These are phyloP conservation scores for Pholiota conissans DNA, from an alignment of 768 basidiomycete genomes.

Conservation along the genomic window DNA sequence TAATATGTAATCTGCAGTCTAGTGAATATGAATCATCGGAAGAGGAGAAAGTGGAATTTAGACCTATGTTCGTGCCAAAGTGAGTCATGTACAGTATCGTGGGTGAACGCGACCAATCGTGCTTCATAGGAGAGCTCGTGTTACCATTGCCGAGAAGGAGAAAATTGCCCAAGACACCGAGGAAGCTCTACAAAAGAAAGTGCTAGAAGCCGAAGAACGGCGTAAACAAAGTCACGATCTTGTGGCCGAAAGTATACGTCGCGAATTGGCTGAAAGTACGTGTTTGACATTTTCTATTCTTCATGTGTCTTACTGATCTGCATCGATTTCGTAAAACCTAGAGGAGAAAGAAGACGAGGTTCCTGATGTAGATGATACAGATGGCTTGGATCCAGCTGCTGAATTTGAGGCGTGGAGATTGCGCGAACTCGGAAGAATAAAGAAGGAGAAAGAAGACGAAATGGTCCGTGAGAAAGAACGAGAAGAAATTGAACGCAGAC, in stretches of 20 bases:
- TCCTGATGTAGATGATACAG: slow-evolving; percentile 93
- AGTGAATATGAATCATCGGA: slow-evolving; percentile 86
- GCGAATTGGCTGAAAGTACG: slow-evolving; percentile 91
- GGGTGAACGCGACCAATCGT: no score
- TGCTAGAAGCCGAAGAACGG: slow-evolving; percentile 77
- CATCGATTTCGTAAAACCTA: slow-evolving; percentile 26
- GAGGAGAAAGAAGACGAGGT: slow-evolving; percentile 86
- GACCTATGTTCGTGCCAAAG: slow-evolving; percentile 97
- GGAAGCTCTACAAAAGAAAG: slow-evolving; percentile 67
- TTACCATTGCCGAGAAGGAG: slow-evolving; percentile 70
- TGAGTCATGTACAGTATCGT: slow-evolving; percentile 38
- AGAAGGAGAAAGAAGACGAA: slow-evolving; percentile 90
- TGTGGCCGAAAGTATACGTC: slow-evolving; percentile 90
- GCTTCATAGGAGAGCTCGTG: slow-evolving; percentile 64
- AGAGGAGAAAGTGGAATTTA: slow-evolving; percentile 77
- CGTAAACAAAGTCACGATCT: slow-evolving; percentile 88
- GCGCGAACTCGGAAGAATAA: slow-evolving; percentile 90
- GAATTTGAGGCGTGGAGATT: slow-evolving; percentile 98
- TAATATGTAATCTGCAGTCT: no score
- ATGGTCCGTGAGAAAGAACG: slow-evolving; percentile 79
- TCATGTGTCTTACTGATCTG: not conserved
- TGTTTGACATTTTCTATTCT: slow-evolving; percentile 8
- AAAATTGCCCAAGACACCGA: slow-evolving; percentile 71
- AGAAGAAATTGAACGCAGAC: slow-evolving; percentile 87
- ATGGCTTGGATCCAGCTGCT: slow-evolving; percentile 82